These are phyloP conservation scores for Hibiscus mutabilis DNA, from an alignment of 345 rosid genomes.

Conservation along the genomic window DNA sequence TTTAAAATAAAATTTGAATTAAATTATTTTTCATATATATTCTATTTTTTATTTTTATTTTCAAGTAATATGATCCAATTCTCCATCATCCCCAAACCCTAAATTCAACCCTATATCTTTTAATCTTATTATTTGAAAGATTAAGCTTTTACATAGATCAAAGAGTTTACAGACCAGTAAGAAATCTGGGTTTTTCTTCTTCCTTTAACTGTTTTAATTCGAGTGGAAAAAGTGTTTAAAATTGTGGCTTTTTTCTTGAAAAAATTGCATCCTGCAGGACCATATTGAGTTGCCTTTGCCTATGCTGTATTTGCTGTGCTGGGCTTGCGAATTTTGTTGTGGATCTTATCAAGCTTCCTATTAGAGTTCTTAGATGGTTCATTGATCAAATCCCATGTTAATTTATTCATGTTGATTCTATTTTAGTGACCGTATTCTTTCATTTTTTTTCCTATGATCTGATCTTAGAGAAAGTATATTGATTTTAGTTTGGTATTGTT, in stretches of 20 bases:
- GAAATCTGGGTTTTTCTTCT: not conserved
- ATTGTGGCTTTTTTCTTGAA: not conserved
- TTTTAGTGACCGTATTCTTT: not conserved
- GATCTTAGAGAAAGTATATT: not conserved
- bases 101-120: too few relatives aligned
- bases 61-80: too few relatives aligned
- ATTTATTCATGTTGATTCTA: constrained; percentile 26
- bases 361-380: constrained; percentile 59
- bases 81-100: too few relatives aligned
- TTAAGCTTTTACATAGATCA: too few relatives aligned
- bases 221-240: not conserved
- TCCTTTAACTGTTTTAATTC: not conserved
- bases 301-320: constrained; percentile 69
- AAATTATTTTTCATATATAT: too few relatives aligned
- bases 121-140: too few relatives aligned
- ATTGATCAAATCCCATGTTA: constrained; percentile 71
- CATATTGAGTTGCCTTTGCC: constrained; percentile 75
- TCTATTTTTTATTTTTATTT: too few relatives aligned
- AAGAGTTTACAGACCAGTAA: not conserved
- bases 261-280: constrained; percentile 32
- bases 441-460: not conserved
- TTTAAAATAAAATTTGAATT: too few relatives aligned
- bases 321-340: constrained; percentile 61
- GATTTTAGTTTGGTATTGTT: not conserved
- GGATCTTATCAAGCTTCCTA: constrained; percentile 64